Percentiles rank a stretch among this genome's conserved stretches.
Evolutionary conservation across 345 rosid genomes (phyloP).

Genomic region (Arabis alpina): DNA sequence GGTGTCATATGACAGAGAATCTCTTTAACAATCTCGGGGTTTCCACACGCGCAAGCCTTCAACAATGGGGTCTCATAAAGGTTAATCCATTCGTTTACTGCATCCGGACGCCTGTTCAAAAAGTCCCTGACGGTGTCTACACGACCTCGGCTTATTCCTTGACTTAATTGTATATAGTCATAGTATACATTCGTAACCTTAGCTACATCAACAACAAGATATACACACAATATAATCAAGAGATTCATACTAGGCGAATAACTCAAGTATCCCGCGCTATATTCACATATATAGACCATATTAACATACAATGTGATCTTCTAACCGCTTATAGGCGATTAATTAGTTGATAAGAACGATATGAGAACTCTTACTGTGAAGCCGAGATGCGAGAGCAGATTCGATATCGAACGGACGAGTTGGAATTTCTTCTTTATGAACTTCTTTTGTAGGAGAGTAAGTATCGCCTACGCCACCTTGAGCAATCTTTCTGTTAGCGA

Average conservation of each 20-base stretch:
- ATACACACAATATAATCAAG: not conserved
- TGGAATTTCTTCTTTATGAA: slow-evolving; percentile 21
- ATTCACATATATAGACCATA: not conserved
- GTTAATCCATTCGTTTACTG: slow-evolving; percentile 35
- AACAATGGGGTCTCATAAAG: slow-evolving; percentile 39
- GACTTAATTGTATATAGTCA: slow-evolving; percentile 31
- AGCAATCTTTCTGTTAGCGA: slow-evolving; percentile 33
- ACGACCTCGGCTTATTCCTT: slow-evolving; percentile 40
- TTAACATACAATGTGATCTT: not conserved
- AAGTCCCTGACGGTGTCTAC: slow-evolving; percentile 28
- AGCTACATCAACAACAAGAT: slow-evolving; percentile 23
- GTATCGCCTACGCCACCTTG: slow-evolving; percentile 29
- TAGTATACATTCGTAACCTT: slow-evolving; percentile 32
- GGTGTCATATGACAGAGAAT: slow-evolving; percentile 43
- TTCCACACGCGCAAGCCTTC: slow-evolving; percentile 41
- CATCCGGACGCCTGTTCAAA: slow-evolving; percentile 23
- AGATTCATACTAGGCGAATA: not conserved
- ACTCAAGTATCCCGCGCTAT: not conserved
- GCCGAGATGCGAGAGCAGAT: slow-evolving; percentile 35
- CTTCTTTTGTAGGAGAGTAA: slow-evolving; percentile 24
- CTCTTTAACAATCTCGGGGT: slow-evolving; percentile 38
- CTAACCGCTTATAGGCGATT: not conserved
- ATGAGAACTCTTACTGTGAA: slow-evolving; percentile 19
- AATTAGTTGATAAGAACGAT: not conserved
- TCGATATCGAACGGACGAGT: not conserved